Evolutionary conservation across 768 basidiomycete species (phyloP).

Genomic region (Calocybe indica): DNA sequence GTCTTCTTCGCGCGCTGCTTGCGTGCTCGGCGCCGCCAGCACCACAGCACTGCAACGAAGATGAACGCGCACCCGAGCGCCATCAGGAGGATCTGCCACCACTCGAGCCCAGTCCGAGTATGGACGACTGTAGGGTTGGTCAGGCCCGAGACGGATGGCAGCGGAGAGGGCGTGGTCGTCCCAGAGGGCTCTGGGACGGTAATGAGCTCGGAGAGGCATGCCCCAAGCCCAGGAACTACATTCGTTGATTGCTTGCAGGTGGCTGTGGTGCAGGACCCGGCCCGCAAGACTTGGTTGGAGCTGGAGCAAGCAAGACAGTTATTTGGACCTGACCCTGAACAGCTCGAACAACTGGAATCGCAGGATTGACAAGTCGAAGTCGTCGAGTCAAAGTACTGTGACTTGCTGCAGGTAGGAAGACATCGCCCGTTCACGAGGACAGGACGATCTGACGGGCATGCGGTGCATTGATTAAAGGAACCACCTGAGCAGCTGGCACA

Average conservation of each 20-base stretch:
- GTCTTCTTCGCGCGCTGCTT: slow-evolving; percentile 65
- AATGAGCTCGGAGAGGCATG: slow-evolving; percentile 75
- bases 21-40: slow-evolving; percentile 62
- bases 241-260: slow-evolving; percentile 49
- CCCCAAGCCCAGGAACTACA: slow-evolving; percentile 64
- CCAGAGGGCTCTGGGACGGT: slow-evolving; percentile 39
- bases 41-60: slow-evolving; percentile 58
- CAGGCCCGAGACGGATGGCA: slow-evolving; percentile 54
- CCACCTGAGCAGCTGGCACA: slow-evolving; percentile 72
- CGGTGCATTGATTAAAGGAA: slow-evolving; percentile 70
- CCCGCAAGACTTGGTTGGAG: slow-evolving; percentile 40
- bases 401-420: slow-evolving; percentile 64
- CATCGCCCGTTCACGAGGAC: slow-evolving; percentile 74
- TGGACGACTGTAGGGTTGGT: slow-evolving; percentile 34
- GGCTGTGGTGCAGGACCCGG: slow-evolving; percentile 46
- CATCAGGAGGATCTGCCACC: slow-evolving; percentile 88
- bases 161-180: slow-evolving; percentile 36
- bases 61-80: slow-evolving; percentile 77
- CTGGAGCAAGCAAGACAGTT: slow-evolving; percentile 53
- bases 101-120: slow-evolving; percentile 38
- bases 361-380: slow-evolving; percentile 60
- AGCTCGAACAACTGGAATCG: slow-evolving; percentile 62
- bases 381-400: slow-evolving; percentile 63
- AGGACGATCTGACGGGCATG: slow-evolving; percentile 61
- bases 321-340: slow-evolving; percentile 48